A percentile compares a stretch with the other conserved stretches of the same genome.
Conservation (phyloP, 352 stramenopile species). For the Pythium rishiriense region DNA sequence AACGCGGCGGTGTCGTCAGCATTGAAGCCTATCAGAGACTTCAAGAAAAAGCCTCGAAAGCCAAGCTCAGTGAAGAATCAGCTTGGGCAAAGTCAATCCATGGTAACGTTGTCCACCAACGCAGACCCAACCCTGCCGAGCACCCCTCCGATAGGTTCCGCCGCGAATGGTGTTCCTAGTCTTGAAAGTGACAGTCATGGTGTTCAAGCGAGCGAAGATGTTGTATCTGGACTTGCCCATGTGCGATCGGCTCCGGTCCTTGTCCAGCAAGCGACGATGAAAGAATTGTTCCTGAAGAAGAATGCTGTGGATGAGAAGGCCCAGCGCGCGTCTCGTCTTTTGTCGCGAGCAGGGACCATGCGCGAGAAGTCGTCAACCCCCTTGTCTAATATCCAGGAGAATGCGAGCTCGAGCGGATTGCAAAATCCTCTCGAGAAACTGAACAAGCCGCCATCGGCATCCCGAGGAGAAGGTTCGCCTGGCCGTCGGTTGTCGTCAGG, state of each 20-base stretch:
- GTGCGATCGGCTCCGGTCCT: constrained; percentile 20
- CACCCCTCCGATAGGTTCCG: background rate
- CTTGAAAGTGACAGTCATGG: no score
- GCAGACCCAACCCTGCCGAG: background rate
- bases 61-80: background rate
- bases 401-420: background rate
- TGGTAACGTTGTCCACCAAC: constrained; percentile 1
- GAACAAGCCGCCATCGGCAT: constrained; percentile 10
- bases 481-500: background rate
- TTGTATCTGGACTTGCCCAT: background rate
- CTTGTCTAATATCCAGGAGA: constrained; percentile 3
- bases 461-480: constrained; percentile 12
- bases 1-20: constrained; percentile 24
- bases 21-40: constrained; percentile 1
- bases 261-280: constrained; percentile 28
- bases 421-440: background rate
- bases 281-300: constrained; percentile 42
- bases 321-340: constrained; percentile 26
- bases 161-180: background rate
- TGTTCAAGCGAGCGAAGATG: background rate
- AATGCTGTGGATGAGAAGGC: constrained; percentile 33
- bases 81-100: constrained; percentile 12
- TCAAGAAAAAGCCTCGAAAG: constrained; percentile 19
- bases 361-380: background rate
- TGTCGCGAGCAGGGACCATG: constrained; percentile 22